Evolutionary conservation across 2,329 filamentous ascomycete species (phyloP), one percentile per base, ranked within the genome.

Genomic region (Thyridium curvatum): DNA sequence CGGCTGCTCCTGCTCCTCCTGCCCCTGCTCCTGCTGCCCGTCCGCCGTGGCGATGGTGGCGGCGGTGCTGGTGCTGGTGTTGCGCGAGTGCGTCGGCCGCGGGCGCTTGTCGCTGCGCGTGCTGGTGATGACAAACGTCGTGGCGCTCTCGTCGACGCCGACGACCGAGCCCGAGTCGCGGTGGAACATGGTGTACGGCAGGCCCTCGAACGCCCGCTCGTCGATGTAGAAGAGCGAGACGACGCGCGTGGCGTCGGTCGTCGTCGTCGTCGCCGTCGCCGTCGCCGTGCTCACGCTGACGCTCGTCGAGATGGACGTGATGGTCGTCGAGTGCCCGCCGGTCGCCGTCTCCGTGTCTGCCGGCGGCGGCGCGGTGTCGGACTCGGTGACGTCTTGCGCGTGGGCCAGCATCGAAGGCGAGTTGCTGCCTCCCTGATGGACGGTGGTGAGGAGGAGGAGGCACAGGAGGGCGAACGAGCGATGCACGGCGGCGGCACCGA

Each of bases 171-270:
- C 51, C 6, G 45, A 48, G 41, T 46, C 49, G 10, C 45, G 46
- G 41, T 52, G 47, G 39, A 50, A 46, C 12, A 51, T 32, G 14
- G 50, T 51, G 40, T 51, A 52, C 1, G 49, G 52, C 21, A 52
- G 42, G 18, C 46, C 48, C 32, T 53, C 49, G 36, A 49, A 48
- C 31, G 39, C 49, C 4, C 46, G 48, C 36, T 51, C 46, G 44
- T 49, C 46, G 35, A 52, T 43, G 45, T 46, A 53, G 42, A 51
- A 54, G 35, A 54, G 41, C 28, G 46, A 43, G 35, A 52, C 41
- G 10, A 49, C 40, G 26, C 35, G 39, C 30, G 48, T 52, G 12
- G 46, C 17, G 15, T 40, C 39, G n/a, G 44, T 39, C 13, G 45
- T 44, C 8, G 41, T 43, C 4, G 41, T 28, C 13, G 34, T 39